These are phyloP conservation scores for Nemania diffusa DNA, from an alignment of 2,329 filamentous ascomycete genomes.

Conservation along the genomic window DNA sequence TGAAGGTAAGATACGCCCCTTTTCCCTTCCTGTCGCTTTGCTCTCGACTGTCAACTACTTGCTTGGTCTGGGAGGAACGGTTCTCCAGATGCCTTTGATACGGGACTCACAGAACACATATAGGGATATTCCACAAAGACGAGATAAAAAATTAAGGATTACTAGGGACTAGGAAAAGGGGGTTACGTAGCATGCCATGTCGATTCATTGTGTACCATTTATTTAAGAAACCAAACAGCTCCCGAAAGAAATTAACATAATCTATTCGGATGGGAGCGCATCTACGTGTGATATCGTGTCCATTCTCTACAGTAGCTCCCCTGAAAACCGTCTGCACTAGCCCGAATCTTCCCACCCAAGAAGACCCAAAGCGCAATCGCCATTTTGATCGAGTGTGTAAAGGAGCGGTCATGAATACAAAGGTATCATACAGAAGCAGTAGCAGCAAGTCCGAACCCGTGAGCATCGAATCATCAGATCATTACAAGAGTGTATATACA, in stretches of 20 bases:
- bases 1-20: slow-evolving; percentile 19
- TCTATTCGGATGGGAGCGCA: not conserved
- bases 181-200: not conserved
- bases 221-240: not conserved
- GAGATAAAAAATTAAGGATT: slow-evolving; percentile 40
- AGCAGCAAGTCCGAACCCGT: not conserved
- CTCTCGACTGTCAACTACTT: too few species aligned
- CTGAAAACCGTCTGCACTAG: not conserved
- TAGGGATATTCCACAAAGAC: slow-evolving; percentile 43
- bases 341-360: not conserved
- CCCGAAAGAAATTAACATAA: not conserved
- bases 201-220: not conserved
- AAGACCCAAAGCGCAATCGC: too few species aligned
- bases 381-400: not conserved
- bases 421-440: slow-evolving; percentile 18
- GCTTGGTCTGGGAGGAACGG: too few species aligned
- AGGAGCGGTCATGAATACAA: slow-evolving; percentile 19
- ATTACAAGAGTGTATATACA: slow-evolving; percentile 29
- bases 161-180: not conserved
- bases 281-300: not conserved
- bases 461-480: slow-evolving; percentile 29
- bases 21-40: not conserved
- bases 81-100: too few species aligned
- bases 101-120: not conserved
- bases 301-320: not conserved